Base-by-base conservation (phyloP, 1,284 basidiomycete genomes). In the Volvariella surrecta region DNA sequence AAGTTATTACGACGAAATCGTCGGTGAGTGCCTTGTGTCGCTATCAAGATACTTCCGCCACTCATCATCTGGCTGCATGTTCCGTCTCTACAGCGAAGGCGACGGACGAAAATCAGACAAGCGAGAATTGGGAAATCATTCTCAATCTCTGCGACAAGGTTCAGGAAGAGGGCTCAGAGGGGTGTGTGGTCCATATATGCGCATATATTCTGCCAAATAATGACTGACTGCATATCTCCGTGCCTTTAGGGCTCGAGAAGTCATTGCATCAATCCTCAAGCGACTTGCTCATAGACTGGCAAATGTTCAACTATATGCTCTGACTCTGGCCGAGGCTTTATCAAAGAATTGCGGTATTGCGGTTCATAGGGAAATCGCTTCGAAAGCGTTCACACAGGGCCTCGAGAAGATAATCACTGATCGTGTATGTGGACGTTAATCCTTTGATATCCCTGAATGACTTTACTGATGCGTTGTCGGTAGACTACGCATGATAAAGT, bases 111-210 rank as follows among this genome's bases (percentile, higher is more conserved):
- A 92, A 91, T 61, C 71, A 94, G 45, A 94, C 93, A 1, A 74
- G 76, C 46, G 95, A 97, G 68, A 90, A 97, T 62, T 99, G 95
- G 95, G 92, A 94, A 61, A 70, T 93, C 47, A 92, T 96, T 50
- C 64, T 98, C 42, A 91, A 90, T 56, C 68, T 99, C n/a, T 97
- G 93, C 58, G 96, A 99, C 68, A 96, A 96, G 66, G 91, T 99
- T 3, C 72, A 77, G 9, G 89, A 92, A 9, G 93, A 97, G 49
- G 87, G 89, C 3, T 76, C 83, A 54, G 63, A 74, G 46, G 91
- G 91, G 91, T 92, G 52, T 46, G 74, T 63, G 9, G 34, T 48
- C 34, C 20, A 2, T 28, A 17, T 28, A 15, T 17, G 4, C 17
- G 34, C 22, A 39, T 20, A 22, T 39, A 22, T 22, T 39, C 18